Evolutionary conservation across 441 rosid genomes (phyloP).

Genomic region (Populus hybrid): DNA sequence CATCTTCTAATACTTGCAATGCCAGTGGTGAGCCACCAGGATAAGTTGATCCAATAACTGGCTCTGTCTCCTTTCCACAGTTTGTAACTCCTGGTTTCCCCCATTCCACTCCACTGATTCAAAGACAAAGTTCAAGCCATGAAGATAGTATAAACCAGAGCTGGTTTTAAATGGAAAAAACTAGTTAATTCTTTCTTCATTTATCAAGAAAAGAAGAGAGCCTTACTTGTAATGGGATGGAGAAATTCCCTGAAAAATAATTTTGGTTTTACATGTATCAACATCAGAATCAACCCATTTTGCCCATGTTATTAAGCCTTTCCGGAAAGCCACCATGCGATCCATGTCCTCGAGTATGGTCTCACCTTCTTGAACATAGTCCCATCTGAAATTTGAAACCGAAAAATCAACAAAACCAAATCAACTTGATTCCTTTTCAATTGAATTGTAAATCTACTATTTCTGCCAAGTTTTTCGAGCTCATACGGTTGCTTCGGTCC

Average conservation of each 20-base stretch:
- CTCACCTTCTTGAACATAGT: conserved; percentile 50
- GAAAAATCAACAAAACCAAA: neutral
- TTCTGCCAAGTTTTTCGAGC: neutral
- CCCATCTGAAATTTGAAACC: conserved; percentile 57
- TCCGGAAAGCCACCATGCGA: conserved; percentile 69
- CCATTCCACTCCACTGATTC: conserved; percentile 63
- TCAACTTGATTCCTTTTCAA: neutral
- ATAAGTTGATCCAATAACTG: conserved; percentile 48
- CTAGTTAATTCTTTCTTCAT: neutral
- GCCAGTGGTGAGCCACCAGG: conserved; percentile 63
- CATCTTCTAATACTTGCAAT: conserved; percentile 53
- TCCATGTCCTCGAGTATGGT: conserved; percentile 61
- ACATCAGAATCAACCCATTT: conserved; percentile 73
- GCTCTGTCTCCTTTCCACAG: conserved; percentile 63
- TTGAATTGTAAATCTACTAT: neutral
- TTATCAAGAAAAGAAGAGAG: neutral
- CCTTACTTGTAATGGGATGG: conserved; percentile 88
- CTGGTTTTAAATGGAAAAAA: neutral
- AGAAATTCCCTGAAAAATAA: conserved; percentile 89
- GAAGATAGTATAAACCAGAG: neutral
- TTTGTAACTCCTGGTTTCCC: conserved; percentile 56
- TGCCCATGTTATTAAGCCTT: conserved; percentile 74
- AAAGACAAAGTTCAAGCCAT: too few relatives aligned
- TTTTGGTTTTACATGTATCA: conserved; percentile 54
- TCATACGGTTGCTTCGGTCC: conserved; percentile 77